Evolutionary conservation across 495 filamentous ascomycete genomes (phyloP).

Genomic region (Penicillium herquei): DNA sequence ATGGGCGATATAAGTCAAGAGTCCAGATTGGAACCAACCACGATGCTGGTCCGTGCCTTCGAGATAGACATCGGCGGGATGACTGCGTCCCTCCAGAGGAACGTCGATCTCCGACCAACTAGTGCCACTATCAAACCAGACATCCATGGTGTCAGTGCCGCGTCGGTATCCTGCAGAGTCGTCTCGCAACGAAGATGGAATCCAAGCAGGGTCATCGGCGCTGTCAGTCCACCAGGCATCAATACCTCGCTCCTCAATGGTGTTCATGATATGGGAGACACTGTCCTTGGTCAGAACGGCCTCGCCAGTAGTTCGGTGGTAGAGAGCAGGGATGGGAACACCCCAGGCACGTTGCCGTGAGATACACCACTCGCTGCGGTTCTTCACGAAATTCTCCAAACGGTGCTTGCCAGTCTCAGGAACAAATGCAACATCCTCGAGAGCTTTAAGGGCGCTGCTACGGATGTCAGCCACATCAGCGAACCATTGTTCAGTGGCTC

Average conservation of each 20-base stretch:
- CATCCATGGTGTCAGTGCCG: constrained; percentile 98
- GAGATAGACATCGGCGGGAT: constrained; percentile 81
- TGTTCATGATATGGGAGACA: constrained; percentile 79
- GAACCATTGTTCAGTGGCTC: constrained; percentile 97
- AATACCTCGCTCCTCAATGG: constrained; percentile 72
- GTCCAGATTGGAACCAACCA: constrained; percentile 98
- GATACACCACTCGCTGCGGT: constrained; percentile 95
- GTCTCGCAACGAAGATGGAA: constrained; percentile 55
- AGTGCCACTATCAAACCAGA: constrained; percentile 98
- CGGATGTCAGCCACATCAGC: constrained; percentile 86
- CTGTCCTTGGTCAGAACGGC: constrained; percentile 74
- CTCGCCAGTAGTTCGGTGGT: constrained; percentile 61
- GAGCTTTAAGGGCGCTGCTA: constrained; percentile 59
- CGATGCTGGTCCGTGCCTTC: constrained; percentile 96
- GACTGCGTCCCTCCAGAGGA: constrained; percentile 35
- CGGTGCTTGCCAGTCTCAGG: constrained; percentile 69
- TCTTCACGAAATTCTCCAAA: constrained; percentile 78
- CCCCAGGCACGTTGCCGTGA: constrained; percentile 98
- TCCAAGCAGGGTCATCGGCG: constrained; percentile 70
- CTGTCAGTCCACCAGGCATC: constrained; percentile 93
- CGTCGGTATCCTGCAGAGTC: constrained; percentile 54
- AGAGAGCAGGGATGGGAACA: constrained; percentile 90
- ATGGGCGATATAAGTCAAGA: constrained; percentile 78
- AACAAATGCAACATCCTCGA: constrained; percentile 73
- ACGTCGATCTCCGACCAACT: constrained; percentile 72